Percentiles rank a stretch among this genome's conserved stretches.
Conservation (phyloP, 805 yeast genomes). For the Candida pseudofarinosa region DNA sequence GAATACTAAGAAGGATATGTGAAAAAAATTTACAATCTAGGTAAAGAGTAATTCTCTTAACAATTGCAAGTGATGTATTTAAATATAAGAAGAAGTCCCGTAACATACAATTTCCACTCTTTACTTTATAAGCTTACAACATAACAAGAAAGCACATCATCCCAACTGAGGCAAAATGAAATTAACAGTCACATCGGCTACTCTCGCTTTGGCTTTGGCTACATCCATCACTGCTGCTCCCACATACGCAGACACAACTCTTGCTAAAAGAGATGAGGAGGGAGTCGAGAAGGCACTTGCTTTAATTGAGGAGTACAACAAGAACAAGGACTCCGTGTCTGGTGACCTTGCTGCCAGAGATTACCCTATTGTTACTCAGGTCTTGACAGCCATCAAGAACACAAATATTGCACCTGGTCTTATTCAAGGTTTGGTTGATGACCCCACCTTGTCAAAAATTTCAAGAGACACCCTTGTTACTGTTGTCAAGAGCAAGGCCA, state of each 20-base stretch:
- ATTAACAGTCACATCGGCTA: slow-evolving; percentile 18
- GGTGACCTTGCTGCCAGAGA: slow-evolving; percentile 34
- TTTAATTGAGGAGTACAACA: slow-evolving; percentile 22
- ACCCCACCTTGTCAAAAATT: slow-evolving; percentile 26
- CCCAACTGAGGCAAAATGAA: slow-evolving; percentile 14
- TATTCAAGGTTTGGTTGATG: slow-evolving; percentile 29
- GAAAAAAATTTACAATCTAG: not conserved
- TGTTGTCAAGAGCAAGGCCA: slow-evolving; percentile 27
- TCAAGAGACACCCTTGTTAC: slow-evolving; percentile 24
- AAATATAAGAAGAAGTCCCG: not conserved
- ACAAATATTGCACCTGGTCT: slow-evolving; percentile 35
- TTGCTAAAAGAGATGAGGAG: slow-evolving; percentile 19
- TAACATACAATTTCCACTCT: not conserved
- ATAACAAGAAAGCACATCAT: not conserved
- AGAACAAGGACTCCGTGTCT: slow-evolving; percentile 24
- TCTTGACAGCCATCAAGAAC: slow-evolving; percentile 32
- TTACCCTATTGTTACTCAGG: slow-evolving; percentile 36
- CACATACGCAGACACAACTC: slow-evolving; percentile 8
- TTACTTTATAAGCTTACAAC: not conserved
- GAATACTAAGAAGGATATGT: not conserved
- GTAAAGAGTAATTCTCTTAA: not conserved
- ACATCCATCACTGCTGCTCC: slow-evolving; percentile 25
- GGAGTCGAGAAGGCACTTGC: slow-evolving; percentile 24
- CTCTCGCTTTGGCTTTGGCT: slow-evolving; percentile 15
- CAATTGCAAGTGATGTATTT: not conserved